Evolutionary conservation across 495 filamentous ascomycete genomes (phyloP), one percentile per base, ranked within the genome.

Genomic region (Penicillium samsonianum): DNA sequence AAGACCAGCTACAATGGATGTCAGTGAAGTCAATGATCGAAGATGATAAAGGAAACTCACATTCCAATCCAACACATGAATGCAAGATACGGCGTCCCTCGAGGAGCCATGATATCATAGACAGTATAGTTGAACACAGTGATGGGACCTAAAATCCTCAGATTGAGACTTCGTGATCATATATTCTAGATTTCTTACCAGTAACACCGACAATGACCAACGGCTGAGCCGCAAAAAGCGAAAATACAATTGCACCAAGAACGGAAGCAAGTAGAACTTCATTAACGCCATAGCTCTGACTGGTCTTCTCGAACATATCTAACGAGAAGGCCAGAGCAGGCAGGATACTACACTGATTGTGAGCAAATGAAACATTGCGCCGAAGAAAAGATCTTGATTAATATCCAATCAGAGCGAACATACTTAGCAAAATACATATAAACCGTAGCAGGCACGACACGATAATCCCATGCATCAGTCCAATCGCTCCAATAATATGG

Each of bases 361-460:
- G 8, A 65, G 60, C 25, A 44, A 25, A 43, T 66, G 62, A 61
- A 25, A 50, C 42, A 44, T 4, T 33, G 28, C 23, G 38, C 43
- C 23, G n/a, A 25, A 31, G 28, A 49, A 16, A 45, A 37, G 31
- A 19, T 23, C 9, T 26, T 25, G 57, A 35, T 20, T 23, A 5
- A 50, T 45, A 11, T 14, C 33, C 16, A 28, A 23, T 16, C 42
- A 54, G 28, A 26, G 53, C 58, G 14, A 45, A 57, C 84, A 65
- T 77, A 91, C 89, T 92, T 92, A 25, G 89, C 90, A 78, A 92
- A 93, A 73, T 91, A 93, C 89, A 92, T 94, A 71, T 92, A 92
- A 45, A 94, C 78, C 33, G 90, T 91, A 25, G 87, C 87, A 33
- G 90, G 88, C 26, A 94, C 78, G 37, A 91, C 86, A 33, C 90